Base-by-base conservation (phyloP, 495 filamentous ascomycete genomes). In the Xylona heveae region DNA sequence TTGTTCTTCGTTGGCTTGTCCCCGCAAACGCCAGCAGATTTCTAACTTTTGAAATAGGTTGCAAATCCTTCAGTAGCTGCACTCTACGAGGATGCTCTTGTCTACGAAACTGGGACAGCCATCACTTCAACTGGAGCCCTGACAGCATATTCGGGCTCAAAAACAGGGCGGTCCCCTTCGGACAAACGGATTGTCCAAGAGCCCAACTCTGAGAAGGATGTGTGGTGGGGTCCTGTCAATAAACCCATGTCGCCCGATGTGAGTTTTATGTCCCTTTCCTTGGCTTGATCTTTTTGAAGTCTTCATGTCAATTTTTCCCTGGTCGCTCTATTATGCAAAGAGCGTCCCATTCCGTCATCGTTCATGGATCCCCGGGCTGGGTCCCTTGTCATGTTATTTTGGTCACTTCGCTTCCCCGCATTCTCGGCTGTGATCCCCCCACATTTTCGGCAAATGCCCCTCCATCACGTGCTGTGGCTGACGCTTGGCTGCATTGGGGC, bases 181-280 rank as follows among this genome's bases (percentile, higher is more conserved):
- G 88, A 97, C 62, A 97, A 97, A 70, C 77, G 88, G 42, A 76
- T 97, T 47, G 88, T 97, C 43, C 68, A 90, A 57, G 90, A 97
- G 53, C 65, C 74, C 42, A 59, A 69, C 35, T 95, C 88, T 35
- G 73, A 90, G 50, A 75, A 81, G 20, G 71, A 95, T 29, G 65
- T 97, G 48, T 97, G 88, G 88, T 95, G 82, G 74, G 85, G 78
- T 42, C 88, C 88, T 25, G 88, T 97, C 42, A 97, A 97, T 65
- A 94, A 93, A 71, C 78, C 88, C 34, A 97, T 97, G 88, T 73
- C 70, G 39, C 78, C 84, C 43, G 85, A 95, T 59, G 88, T 97
- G 71, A 73, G 84, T 67, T 20, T 12, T 24, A 31, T 13, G 1
- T n/a, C 26, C 14, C 15, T 24, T 15, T 38, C 41, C 18, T 23